Evolutionary conservation across 83 land plant species (phyloP), one percentile per base, ranked within the genome.

Genomic region (Thuja plicata): DNA sequence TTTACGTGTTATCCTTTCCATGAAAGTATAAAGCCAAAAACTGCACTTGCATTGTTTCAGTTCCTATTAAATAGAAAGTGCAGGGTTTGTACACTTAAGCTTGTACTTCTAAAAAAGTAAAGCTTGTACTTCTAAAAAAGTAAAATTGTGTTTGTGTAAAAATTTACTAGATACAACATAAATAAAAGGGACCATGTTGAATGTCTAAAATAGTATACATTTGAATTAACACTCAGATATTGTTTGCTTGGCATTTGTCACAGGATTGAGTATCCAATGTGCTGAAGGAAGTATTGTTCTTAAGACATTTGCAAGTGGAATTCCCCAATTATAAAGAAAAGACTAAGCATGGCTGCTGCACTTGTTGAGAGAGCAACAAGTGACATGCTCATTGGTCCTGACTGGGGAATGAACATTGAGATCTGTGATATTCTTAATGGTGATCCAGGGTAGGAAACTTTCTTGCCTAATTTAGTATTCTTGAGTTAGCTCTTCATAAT

Each of bases 331-430:
- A 30, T 48, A 83, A 30, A 83, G 85, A 83, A 48, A 83, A 32
- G 85, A 35, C 35, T 83, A 83, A 83, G 57, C 48, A 94, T 94
- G 96, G 94, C 91, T 90, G 88, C 85, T 66, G 77, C 92, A 43
- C 84, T 96, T 90, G 97, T 93, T 89, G 96, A 93, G 21, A 86
- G 95, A 55, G 97, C 97, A 11, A 93, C 97, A 45, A 96, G 93
- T 89, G 94, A 93, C 77, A 87, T 92, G 94, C 86, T 96, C 87
- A 92, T 96, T 89, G 94, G 95, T 13, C 92, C 97, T 24, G 97
- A 96, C 90, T 96, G 97, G 97, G 96, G 96, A 37, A 91, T 94
- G 95, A 96, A 96, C 93, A 87, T 93, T 88, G 97, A 94, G 92
- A 96, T 96, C 92, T 96, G 96, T 84, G 96, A 96, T 62, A 93